These are phyloP conservation scores for Halophytophthora polymorphica DNA, from an alignment of 352 stramenopile species.

Conservation along the genomic window DNA sequence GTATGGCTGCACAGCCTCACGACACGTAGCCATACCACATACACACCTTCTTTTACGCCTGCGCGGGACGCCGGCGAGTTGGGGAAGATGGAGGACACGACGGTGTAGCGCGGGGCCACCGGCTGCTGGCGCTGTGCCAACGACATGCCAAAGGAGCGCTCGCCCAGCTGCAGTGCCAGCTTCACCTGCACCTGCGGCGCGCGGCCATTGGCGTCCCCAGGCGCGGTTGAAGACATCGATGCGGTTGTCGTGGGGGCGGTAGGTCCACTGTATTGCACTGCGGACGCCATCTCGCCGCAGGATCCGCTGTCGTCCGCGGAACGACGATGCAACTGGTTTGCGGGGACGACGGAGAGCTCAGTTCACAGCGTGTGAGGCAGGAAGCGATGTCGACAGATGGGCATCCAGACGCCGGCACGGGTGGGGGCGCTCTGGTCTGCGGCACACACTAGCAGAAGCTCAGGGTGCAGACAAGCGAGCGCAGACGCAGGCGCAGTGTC, in stretches of 20 bases:
- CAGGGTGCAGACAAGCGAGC: too few relatives aligned
- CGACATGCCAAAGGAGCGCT: slow-evolving; percentile 72
- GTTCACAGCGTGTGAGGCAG: too few relatives aligned
- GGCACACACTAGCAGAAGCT: too few relatives aligned
- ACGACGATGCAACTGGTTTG: too few relatives aligned
- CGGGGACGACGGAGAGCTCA: too few relatives aligned
- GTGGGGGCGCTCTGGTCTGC: too few relatives aligned
- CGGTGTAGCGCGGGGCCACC: slow-evolving; percentile 26
- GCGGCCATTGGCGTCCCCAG: neutral
- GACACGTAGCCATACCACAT: slow-evolving; percentile 2
- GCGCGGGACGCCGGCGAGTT: slow-evolving; percentile 54
- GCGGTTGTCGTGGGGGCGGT: neutral
- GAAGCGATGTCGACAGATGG: too few relatives aligned
- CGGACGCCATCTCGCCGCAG: neutral
- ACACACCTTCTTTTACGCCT: slow-evolving; percentile 44
- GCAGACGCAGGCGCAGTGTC: too few relatives aligned
- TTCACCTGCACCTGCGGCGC: slow-evolving; percentile 22
- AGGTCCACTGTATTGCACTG: neutral
- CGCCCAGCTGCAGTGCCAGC: slow-evolving; percentile 39
- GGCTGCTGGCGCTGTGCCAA: slow-evolving; percentile 33
- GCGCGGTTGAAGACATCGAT: neutral
- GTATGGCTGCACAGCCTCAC: slow-evolving; percentile 1
- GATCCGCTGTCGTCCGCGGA: too few relatives aligned
- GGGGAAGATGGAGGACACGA: slow-evolving; percentile 56
- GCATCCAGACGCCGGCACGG: too few relatives aligned